Conservation (phyloP, 2,329 filamentous ascomycete species). For the Neonectria neomacrospora region DNA sequence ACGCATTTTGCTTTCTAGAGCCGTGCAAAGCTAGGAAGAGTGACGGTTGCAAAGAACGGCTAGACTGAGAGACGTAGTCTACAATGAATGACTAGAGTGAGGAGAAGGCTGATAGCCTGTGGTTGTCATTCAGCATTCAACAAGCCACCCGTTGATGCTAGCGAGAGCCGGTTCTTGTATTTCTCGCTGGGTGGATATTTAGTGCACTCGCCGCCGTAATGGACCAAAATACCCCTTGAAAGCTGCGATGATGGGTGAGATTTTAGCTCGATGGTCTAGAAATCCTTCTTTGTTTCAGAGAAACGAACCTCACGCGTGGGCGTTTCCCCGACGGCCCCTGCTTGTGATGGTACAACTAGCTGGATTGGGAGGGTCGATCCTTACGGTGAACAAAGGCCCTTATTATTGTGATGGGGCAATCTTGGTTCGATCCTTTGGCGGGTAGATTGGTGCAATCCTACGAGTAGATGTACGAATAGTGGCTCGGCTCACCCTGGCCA, state of each 20-base stretch:
- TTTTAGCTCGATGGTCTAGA: not conserved
- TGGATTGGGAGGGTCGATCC: not conserved
- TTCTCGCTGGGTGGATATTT: not conserved
- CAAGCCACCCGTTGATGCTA: not conserved
- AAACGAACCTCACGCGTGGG: not conserved
- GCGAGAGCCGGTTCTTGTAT: not conserved
- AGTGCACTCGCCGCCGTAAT: not conserved
- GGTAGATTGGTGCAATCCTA: too few species aligned
- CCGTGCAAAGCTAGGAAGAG: not conserved
- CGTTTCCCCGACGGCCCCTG: not conserved
- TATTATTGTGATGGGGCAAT: not conserved
- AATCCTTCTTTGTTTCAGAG: not conserved
- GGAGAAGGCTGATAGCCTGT: not conserved
- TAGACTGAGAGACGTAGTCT: slow-evolving; percentile 8
- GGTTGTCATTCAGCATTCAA: not conserved
- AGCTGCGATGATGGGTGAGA: not conserved
- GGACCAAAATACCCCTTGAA: not conserved
- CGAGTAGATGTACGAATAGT: too few species aligned
- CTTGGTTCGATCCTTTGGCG: not conserved
- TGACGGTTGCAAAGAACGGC: slow-evolving; percentile 15
- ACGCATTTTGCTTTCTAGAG: slow-evolving; percentile 17
- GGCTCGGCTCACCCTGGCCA: too few species aligned
- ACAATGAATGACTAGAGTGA: slow-evolving; percentile 4
- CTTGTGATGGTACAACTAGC: not conserved
- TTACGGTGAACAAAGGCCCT: not conserved